phyloP scores from a whole-genome alignment of 495 filamentous ascomycete species.

The Penicillium macrosclerotiorum region DNA sequence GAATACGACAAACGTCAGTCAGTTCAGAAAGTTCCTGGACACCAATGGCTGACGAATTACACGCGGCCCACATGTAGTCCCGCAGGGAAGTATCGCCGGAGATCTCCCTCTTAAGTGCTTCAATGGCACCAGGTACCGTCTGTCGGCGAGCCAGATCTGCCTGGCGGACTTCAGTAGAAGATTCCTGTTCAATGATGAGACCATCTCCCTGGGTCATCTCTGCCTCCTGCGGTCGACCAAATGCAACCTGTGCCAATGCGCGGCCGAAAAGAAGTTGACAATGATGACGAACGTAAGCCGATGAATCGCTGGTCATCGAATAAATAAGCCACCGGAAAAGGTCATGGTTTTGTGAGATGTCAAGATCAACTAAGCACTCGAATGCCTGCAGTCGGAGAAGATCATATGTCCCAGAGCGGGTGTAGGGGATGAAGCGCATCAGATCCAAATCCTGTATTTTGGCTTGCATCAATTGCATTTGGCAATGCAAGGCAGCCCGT shows the following conservation, averaged over 20 bases:
- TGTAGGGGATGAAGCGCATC: conserved; percentile 76
- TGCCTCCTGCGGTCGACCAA: conserved; percentile 55
- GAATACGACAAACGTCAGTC: conserved; percentile 68
- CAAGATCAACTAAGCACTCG: conserved; percentile 74
- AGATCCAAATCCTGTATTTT: conserved; percentile 59
- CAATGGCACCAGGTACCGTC: conserved; percentile 72
- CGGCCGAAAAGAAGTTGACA: conserved; percentile 66
- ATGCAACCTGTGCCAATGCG: conserved; percentile 75
- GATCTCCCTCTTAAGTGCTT: conserved; percentile 71
- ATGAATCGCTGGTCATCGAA: conserved; percentile 71
- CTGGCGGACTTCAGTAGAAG: conserved; percentile 63
- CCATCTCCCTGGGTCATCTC: conserved; percentile 45
- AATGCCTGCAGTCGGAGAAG: conserved; percentile 81
- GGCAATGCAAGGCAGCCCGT: conserved; percentile 74
- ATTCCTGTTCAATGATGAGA: conserved; percentile 81
- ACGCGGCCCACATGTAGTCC: conserved; percentile 72
- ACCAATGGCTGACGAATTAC: conserved; percentile 64
- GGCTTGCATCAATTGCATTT: conserved; percentile 69
- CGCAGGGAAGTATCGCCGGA: conserved; percentile 59
- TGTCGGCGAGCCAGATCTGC: conserved; percentile 68
- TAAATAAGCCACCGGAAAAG: conserved; percentile 70
- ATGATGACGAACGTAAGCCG: conserved; percentile 71
- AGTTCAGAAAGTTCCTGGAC: conserved; percentile 74
- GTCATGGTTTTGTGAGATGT: conserved; percentile 58
- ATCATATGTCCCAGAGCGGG: conserved; percentile 73